Percentiles rank a stretch among this genome's conserved stretches.
Evolutionary conservation across 768 basidiomycete species (phyloP).

Genomic region (Lentinula guzmanii): DNA sequence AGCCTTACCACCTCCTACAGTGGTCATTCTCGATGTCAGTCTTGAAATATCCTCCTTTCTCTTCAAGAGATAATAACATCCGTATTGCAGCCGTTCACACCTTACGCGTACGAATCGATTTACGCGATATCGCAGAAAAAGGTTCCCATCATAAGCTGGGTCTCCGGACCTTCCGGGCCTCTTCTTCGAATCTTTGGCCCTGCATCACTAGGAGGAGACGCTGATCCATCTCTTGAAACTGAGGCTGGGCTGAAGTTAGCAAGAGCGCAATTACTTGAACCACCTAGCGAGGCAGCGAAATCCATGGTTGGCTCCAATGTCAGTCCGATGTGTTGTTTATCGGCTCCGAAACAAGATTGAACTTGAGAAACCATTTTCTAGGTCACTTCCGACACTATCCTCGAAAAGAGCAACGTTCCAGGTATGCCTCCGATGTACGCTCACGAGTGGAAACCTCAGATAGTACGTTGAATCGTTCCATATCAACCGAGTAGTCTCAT

Average conservation of each 20-base stretch:
- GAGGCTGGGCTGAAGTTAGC: neutral
- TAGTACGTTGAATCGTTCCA: neutral
- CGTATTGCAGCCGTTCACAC: neutral
- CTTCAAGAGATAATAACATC: neutral
- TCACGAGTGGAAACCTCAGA: neutral
- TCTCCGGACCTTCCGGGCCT: neutral
- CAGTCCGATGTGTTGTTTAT: no score
- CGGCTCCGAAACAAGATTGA: no score
- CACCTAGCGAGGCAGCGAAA: neutral
- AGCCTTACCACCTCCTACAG: neutral
- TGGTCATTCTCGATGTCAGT: conserved; percentile 1
- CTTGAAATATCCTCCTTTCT: neutral
- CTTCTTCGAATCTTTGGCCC: neutral
- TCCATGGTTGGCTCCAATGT: neutral
- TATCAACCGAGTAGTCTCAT: neutral
- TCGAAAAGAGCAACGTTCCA: neutral
- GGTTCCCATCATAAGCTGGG: neutral
- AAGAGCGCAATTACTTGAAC: neutral
- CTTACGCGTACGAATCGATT: neutral
- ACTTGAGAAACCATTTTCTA: neutral
- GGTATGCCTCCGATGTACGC: conserved; percentile 1
- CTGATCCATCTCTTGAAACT: neutral
- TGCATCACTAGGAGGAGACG: neutral
- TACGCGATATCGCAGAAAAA: neutral
- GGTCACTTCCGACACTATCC: neutral